phyloP scores from a whole-genome alignment of 768 basidiomycete genomes.

The Rhodotorula kratochvilovae region DNA sequence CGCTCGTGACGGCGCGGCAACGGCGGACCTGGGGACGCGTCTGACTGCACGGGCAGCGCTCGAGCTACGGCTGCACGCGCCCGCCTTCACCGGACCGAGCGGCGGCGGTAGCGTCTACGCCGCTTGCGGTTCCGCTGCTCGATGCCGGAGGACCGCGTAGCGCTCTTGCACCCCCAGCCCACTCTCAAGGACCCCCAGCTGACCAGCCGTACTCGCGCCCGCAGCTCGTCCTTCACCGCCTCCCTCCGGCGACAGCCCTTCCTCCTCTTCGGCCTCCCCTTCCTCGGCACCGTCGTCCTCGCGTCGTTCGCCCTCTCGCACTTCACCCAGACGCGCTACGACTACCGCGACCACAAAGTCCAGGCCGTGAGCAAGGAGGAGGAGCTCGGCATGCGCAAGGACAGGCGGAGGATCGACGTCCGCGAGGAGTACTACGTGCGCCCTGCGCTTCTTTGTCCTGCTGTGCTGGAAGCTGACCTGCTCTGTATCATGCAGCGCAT shows the following conservation, averaged over 20 bases:
- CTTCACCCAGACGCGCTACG: slow-evolving; percentile 87
- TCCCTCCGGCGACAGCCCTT: slow-evolving; percentile 40
- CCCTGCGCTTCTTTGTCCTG: background rate
- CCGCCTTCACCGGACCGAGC: too few species aligned
- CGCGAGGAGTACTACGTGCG: slow-evolving; percentile 93
- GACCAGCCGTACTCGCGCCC: background rate
- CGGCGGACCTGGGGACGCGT: too few species aligned
- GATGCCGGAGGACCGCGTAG: too few species aligned
- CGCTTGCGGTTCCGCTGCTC: too few species aligned
- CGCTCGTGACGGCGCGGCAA: too few species aligned
- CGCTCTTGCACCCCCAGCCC: too few species aligned
- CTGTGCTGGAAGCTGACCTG: background rate
- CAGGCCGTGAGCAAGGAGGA: slow-evolving; percentile 73
- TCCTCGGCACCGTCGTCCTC: slow-evolving; percentile 74
- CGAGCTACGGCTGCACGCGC: too few species aligned
- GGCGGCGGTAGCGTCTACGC: too few species aligned
- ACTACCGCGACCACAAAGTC: slow-evolving; percentile 74
- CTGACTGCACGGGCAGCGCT: too few species aligned
- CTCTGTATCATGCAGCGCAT: slow-evolving; percentile 54
- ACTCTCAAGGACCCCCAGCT: background rate
- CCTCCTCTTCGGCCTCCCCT: slow-evolving; percentile 74
- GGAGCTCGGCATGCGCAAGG: slow-evolving; percentile 65
- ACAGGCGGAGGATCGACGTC: slow-evolving; percentile 79
- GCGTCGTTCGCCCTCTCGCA: slow-evolving; percentile 76
- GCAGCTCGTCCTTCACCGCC: slow-evolving; percentile 1